phyloP scores from a whole-genome alignment of 148 eudicot species.

The Vaccinium corymbosum region DNA sequence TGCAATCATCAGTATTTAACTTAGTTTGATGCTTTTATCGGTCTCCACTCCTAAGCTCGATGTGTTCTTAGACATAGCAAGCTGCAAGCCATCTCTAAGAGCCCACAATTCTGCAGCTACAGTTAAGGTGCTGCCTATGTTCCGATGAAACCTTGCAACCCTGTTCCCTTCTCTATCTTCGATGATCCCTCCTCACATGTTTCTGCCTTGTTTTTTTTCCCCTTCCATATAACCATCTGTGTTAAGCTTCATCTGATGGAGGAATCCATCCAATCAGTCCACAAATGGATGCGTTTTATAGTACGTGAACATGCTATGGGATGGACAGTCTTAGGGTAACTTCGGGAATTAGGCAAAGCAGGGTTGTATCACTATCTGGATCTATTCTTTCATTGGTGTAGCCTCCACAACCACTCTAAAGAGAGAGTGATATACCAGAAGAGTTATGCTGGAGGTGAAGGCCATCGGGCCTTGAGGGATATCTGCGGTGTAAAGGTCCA shows the following conservation, averaged over 20 bases:
- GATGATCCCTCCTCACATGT: neutral
- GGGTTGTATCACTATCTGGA: neutral
- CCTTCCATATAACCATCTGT: neutral
- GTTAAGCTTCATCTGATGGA: neutral
- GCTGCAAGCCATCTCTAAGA: neutral
- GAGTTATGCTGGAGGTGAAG: neutral
- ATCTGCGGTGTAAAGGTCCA: neutral
- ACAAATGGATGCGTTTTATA: neutral
- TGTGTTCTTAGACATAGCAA: neutral
- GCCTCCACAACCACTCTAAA: neutral
- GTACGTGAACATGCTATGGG: neutral
- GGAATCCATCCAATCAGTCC: neutral
- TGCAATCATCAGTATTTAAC: neutral
- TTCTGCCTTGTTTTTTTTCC: neutral
- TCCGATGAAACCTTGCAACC: neutral
- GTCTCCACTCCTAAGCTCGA: neutral
- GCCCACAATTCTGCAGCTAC: neutral
- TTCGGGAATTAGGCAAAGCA: neutral
- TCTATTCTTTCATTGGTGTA: neutral
- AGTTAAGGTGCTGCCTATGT: neutral
- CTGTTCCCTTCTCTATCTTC: neutral
- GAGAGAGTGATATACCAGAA: neutral
- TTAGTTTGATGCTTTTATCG: neutral
- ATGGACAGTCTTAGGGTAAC: neutral
- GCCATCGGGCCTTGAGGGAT: neutral